Evolutionary conservation across 805 yeast genomes (phyloP), one percentile per base, ranked within the genome.

Genomic region (Candida quercuum): DNA sequence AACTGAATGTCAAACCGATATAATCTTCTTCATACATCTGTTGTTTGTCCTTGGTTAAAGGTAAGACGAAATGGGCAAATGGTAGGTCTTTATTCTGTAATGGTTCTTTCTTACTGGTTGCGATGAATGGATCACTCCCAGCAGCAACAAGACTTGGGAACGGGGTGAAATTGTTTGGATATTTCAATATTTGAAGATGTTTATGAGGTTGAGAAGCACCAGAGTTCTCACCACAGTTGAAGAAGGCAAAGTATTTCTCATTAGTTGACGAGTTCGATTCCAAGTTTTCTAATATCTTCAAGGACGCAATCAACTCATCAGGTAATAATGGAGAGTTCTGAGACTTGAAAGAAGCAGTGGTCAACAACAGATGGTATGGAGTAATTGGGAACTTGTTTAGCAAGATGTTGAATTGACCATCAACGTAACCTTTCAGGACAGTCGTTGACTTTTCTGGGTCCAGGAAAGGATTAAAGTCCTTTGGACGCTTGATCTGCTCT

Each of bases 201-300:
- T 86, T 87, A 64, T 91, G 99, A 33, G 85, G 81, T 53, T 88
- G 93, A 0, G 96, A 87, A n/a, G 96, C 95, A 2, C 98, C 99
- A 44, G 94, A 78, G 48, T 77, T 71, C 15, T 79, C 77, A 7
- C 99, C 99, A 54, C 86, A 79, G 60, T 91, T 91, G 71, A 77
- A 91, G 60, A 91, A 91, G 0, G 88, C 88, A 56, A 89, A 68
- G 69, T 85, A 81, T 39, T 74, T 69, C 26, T 63, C 61, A 21
- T 61, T 64, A 13, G 58, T 64, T 17, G 56, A 42, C 35, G 60
- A 59, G 5, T 42, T 48, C 10, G 50, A 41, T 49, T 76, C 75
- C 36, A 83, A 63, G 14, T 61, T 63, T 13, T 59, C 55, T 43
- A 91, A 63, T 17, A 85, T 64, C 5, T 72, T 55, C 54, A 76